Evolutionary conservation across 2,329 filamentous ascomycete genomes (phyloP), one percentile per base, ranked within the genome.

Genomic region (Colletotrichum eleusines): DNA sequence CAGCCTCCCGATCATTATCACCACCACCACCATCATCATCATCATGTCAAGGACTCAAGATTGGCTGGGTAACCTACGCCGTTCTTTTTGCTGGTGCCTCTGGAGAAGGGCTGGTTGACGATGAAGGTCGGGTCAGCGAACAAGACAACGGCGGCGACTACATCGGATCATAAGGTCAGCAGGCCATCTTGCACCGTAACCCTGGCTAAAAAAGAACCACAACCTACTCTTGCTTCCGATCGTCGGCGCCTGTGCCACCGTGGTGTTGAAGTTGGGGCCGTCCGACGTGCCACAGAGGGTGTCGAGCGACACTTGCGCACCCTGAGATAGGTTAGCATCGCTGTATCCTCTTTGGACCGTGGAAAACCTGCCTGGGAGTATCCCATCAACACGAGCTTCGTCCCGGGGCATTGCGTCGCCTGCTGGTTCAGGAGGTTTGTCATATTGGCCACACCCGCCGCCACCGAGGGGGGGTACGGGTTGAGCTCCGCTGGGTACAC

Each of bases 81-180:
- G 53, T 82, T 73, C 1, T 74, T 77, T 12, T 76, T 77, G 73
- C 80, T 80, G 26, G 80, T 81, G 63, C 82, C 82, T 44, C 71
- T 74, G 74, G 78, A 75, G 75, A 80, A 84, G 59, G 79, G 74
- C 46, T 76, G 66, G 66, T 79, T 78, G 74, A 76, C 76, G 72
- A 80, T 74, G 74, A 81, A 79, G 66, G 80, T 80, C 38, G 82
- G 82, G 75, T 84, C 82, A 44, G 82, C 82, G 60, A 83, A 81
- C 46, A 82, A 64, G 61, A 81, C 75, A 62, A 83, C 75, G 42
- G 81, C 82, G 61, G 82, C 79, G 42, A 84, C 82, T 84, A 57
- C 8, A 12, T 48, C 14, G 3, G 4, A 23, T 4, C 20, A 33
- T n/a, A 42, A 6, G 18, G 46, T 69, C 11, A 66, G 31, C 23